phyloP scores from a whole-genome alignment of 441 rosid genomes.

The Brassica hybrid region DNA sequence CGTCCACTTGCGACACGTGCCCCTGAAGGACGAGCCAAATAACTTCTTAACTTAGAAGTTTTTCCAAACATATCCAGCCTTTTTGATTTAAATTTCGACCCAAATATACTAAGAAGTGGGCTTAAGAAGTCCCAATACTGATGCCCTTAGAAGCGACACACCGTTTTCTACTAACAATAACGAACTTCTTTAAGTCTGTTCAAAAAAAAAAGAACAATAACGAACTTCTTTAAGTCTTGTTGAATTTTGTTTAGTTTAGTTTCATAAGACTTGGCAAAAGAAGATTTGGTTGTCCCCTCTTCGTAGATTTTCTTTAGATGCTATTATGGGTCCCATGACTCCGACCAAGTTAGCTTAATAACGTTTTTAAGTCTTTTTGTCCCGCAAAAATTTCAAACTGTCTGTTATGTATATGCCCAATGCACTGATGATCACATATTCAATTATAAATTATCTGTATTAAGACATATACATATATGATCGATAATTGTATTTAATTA shows the following conservation, averaged over 20 bases:
- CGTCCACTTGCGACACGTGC: too few relatives aligned
- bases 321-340: slow-evolving; percentile 22
- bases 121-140: too few relatives aligned
- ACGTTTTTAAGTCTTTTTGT: slow-evolving; percentile 32
- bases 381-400: slow-evolving; percentile 12
- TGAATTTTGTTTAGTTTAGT: too few relatives aligned
- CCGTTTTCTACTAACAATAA: slow-evolving; percentile 15
- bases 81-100: too few relatives aligned
- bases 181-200: too few relatives aligned
- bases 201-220: too few relatives aligned
- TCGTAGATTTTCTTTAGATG: slow-evolving; percentile 27
- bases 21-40: too few relatives aligned
- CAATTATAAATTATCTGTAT: slow-evolving; percentile 22
- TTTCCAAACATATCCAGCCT: too few relatives aligned
- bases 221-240: too few relatives aligned
- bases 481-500: slow-evolving; percentile 17
- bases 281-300: slow-evolving; percentile 31
- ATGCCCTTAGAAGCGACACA: slow-evolving; percentile 9
- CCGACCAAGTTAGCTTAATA: slow-evolving; percentile 29
- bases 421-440: slow-evolving; percentile 17
- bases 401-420: slow-evolving; percentile 29
- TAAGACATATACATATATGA: slow-evolving; percentile 29
- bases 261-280: too few relatives aligned
- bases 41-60: too few relatives aligned
- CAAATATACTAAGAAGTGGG: too few relatives aligned